These are phyloP conservation scores for Crithidia sp. DNA, from an alignment of 208 protist species.

Conservation along the genomic window DNA sequence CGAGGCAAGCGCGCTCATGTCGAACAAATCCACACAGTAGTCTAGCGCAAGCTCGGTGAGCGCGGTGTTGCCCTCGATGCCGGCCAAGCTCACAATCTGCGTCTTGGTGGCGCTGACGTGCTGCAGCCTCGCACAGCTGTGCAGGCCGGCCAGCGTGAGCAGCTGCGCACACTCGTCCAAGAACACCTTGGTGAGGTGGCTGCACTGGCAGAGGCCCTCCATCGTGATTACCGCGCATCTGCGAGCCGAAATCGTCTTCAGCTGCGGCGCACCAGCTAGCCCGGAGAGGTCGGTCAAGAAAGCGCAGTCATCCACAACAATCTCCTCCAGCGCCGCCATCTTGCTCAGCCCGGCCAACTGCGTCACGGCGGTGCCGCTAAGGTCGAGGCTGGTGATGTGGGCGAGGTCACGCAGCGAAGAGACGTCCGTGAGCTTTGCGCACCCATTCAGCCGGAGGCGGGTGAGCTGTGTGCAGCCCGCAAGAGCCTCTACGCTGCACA, in stretches of 20 bases:
- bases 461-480: slow-evolving; percentile 6
- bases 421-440: slow-evolving; percentile 19
- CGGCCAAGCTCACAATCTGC: slow-evolving; percentile 7
- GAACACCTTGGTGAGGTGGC: neutral
- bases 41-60: slow-evolving; percentile 8
- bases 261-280: slow-evolving; percentile 8
- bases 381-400: neutral
- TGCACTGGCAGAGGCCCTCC: neutral
- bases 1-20: slow-evolving; percentile 4
- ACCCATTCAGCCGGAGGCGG: slow-evolving; percentile 16
- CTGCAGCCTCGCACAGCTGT: slow-evolving; percentile 11
- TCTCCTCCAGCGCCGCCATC: slow-evolving; percentile 8
- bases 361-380: neutral
- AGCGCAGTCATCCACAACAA: slow-evolving; percentile 12
- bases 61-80: slow-evolving; percentile 4
- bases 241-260: slow-evolving; percentile 5
- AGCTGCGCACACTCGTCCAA: slow-evolving; percentile 4
- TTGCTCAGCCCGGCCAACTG: slow-evolving; percentile 2
- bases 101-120: slow-evolving; percentile 10
- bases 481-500: neutral
- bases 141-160: neutral
- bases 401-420: slow-evolving; percentile 2
- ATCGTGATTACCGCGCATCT: neutral
- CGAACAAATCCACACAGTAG: slow-evolving; percentile 3
- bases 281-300: slow-evolving; percentile 4